Evolutionary conservation across 306 rosid genomes (phyloP).

Genomic region (Citrullus mucosospermus): DNA sequence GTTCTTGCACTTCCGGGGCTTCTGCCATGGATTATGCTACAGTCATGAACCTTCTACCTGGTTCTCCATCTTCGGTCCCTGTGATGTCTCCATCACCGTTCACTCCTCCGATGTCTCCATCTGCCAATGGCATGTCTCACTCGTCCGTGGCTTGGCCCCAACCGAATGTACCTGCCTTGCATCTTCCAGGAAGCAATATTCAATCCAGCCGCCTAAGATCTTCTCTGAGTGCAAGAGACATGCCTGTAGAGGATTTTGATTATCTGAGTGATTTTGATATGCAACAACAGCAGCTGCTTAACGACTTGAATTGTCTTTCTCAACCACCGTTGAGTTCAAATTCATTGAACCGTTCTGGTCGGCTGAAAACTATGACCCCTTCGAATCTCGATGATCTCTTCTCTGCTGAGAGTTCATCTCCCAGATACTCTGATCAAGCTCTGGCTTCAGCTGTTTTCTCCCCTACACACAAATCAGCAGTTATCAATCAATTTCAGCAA

Average conservation of each 20-base stretch:
- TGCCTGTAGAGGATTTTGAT: conserved; percentile 52
- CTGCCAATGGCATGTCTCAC: conserved; percentile 74
- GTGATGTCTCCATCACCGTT: conserved; percentile 79
- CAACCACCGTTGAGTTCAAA: conserved; percentile 56
- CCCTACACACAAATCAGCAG: conserved; percentile 80
- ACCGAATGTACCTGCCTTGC: conserved; percentile 82
- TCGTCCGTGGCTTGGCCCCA: conserved; percentile 68
- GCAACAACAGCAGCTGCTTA: conserved; percentile 70
- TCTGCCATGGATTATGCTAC: conserved; percentile 82
- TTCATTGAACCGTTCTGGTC: conserved; percentile 59
- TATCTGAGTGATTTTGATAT: conserved; percentile 52
- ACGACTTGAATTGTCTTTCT: conserved; percentile 54
- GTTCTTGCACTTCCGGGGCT: conserved; percentile 55
- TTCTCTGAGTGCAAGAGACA: conserved; percentile 75
- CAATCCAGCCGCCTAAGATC: conserved; percentile 90
- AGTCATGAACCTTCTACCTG: conserved; percentile 81
- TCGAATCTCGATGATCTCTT: conserved; percentile 87
- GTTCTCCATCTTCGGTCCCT: conserved; percentile 75
- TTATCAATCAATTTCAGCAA: conserved; percentile 83
- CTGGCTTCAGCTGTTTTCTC: conserved; percentile 63
- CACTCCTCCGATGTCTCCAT: conserved; percentile 88
- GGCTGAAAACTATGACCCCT: conserved; percentile 53
- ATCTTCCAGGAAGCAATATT: conserved; percentile 77
- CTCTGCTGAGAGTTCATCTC: conserved; percentile 78
- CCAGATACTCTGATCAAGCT: conserved; percentile 64